These are phyloP conservation scores for Alternaria ventricosa DNA, from an alignment of 2,329 filamentous ascomycete genomes.

Conservation along the genomic window DNA sequence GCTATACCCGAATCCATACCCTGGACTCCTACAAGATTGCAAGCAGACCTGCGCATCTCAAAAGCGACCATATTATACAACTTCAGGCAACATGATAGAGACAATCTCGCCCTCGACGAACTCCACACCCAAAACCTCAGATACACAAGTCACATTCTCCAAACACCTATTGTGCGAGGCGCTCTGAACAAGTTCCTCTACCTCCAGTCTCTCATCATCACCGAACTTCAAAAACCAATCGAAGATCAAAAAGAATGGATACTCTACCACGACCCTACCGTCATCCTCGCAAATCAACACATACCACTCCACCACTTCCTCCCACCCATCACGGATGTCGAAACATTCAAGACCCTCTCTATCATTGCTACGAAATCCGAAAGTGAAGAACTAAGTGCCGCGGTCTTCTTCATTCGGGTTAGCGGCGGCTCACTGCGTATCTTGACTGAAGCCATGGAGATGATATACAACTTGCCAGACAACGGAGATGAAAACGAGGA, in stretches of 20 bases:
- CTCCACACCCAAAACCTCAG: background rate
- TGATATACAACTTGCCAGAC: constrained; percentile 37
- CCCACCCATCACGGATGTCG: constrained; percentile 23
- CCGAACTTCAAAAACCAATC: constrained; percentile 24
- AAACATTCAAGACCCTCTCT: constrained; percentile 26
- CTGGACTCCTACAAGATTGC: background rate
- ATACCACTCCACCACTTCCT: constrained; percentile 42
- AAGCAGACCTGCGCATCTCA: background rate
- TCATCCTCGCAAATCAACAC: constrained; percentile 39
- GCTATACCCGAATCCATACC: background rate
- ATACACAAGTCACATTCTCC: constrained; percentile 47
- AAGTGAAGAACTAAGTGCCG: constrained; percentile 29
- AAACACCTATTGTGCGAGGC: constrained; percentile 40
- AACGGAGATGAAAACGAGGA: background rate
- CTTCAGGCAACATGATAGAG: background rate
- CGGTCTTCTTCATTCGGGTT: constrained; percentile 32
- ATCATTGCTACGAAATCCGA: constrained; percentile 32
- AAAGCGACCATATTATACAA: background rate
- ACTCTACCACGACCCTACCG: constrained; percentile 15
- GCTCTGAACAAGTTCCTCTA: constrained; percentile 48
- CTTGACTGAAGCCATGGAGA: constrained; percentile 31
- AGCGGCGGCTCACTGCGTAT: constrained; percentile 15
- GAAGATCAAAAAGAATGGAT: constrained; percentile 37
- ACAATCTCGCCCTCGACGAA: background rate
- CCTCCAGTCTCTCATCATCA: constrained; percentile 28